A percentile compares a stretch with the other conserved stretches of the same genome.
phyloP scores from a whole-genome alignment of 2,329 filamentous ascomycete species.

The Epichloe baconii region DNA sequence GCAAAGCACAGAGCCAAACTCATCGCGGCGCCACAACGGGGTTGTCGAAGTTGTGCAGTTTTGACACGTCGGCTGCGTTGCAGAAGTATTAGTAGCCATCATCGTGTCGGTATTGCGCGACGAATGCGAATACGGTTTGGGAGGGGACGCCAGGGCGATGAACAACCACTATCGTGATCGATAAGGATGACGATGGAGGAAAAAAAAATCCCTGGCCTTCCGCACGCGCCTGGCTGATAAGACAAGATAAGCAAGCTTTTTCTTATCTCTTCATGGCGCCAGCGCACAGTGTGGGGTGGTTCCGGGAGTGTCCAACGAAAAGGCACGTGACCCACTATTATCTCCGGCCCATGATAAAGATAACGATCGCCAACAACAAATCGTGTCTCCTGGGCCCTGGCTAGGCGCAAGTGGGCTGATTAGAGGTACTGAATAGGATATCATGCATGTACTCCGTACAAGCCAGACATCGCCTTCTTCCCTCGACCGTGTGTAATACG shows the following conservation, averaged over 20 bases:
- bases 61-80: conserved; percentile 84
- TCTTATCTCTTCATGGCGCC: background rate
- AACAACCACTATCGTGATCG: conserved; percentile 23
- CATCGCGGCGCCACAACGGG: conserved; percentile 93
- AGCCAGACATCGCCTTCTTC: background rate
- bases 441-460: background rate
- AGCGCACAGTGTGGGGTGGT: background rate
- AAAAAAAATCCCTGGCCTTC: conserved; percentile 18
- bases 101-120: conserved; percentile 26
- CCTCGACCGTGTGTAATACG: background rate
- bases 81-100: conserved; percentile 44
- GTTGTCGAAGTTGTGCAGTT: conserved; percentile 95
- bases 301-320: conserved; percentile 8
- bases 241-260: conserved; percentile 16
- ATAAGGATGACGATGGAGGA: conserved; percentile 24
- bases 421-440: background rate
- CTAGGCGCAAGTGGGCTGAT: background rate
- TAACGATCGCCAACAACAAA: background rate
- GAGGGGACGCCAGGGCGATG: conserved; percentile 15
- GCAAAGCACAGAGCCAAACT: conserved; percentile 88
- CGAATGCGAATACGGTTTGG: conserved; percentile 10
- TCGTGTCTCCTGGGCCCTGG: background rate
- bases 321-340: conserved; percentile 17
- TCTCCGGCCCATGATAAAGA: conserved; percentile 7
- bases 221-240: conserved; percentile 22